Evolutionary conservation across 768 basidiomycete genomes (phyloP), one percentile per base, ranked within the genome.

Genomic region (Macrolepiota dolichaula): DNA sequence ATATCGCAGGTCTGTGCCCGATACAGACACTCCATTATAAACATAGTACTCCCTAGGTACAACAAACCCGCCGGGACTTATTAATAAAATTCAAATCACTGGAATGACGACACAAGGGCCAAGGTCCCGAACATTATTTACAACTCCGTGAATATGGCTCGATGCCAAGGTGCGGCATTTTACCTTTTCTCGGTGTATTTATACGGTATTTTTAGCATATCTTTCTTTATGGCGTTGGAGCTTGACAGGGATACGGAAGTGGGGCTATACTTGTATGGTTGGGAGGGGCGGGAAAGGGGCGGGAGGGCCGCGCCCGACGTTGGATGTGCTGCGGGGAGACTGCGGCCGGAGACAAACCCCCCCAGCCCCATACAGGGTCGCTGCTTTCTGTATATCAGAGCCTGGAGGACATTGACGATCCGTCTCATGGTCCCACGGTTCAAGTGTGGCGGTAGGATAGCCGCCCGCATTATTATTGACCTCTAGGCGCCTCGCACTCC

Each of bases 91-190:
- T 38, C 35, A 15, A 51, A 47, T 35, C n/a, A 13, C 24, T 24
- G 54, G 51, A 24, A 51, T 59, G 50, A 59, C 57, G 50, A 51
- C 51, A 59, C 50, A 29, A 49, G 47, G 42, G 29, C 3, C 29
- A 32, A 32, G 29, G 29, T 7, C 29, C 12, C 24, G 12, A 19
- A 24, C 25, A 32, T 32, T 40, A 42, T 51, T 59, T 51, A 37
- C 49, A 59, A 57, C 55, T 57, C 55, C 55, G 55, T 57, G 55
- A 57, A 57, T 15, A 37, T 27, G 37, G 35, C 36, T 54, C 52
- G 37, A 49, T 49, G 47, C 47, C 25, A 19, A 52, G 22, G 52
- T 22, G n/a, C 19, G 24, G 19, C 19, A 38, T 4, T 2, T 49
- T 12, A 49, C 1, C 11, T 54, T 4, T 22, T 54, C 37, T 12